phyloP scores from a whole-genome alignment of 345 rosid genomes.

The Durio zibethinus region DNA sequence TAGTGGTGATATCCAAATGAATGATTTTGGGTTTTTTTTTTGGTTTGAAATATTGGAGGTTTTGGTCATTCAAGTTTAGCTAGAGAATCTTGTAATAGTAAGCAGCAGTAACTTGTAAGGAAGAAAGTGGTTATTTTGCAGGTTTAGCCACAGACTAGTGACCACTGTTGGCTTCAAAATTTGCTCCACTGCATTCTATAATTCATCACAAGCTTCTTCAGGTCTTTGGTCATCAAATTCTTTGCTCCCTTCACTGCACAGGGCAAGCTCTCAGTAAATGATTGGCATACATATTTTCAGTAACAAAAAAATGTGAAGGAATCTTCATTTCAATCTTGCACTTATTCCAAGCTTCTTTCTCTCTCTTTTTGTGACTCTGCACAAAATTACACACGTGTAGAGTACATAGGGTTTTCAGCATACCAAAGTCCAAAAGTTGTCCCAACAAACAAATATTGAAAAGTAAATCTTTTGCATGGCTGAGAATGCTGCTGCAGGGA shows the following conservation, averaged over 20 bases:
- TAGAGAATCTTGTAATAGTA: not conserved
- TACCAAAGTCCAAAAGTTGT: conserved; percentile 16
- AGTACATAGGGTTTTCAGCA: not conserved
- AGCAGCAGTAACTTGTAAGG: not conserved
- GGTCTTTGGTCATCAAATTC: conserved; percentile 5
- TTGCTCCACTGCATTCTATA: not conserved
- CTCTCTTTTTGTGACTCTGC: not conserved
- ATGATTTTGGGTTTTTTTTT: not conserved
- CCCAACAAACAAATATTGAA: not conserved
- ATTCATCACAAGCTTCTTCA: not conserved
- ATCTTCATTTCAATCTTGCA: not conserved
- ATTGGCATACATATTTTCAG: conserved; percentile 6
- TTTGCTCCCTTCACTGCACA: not conserved
- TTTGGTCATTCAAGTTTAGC: not conserved
- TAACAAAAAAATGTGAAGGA: not conserved
- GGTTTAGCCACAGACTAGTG: not conserved
- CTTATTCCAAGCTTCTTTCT: not conserved
- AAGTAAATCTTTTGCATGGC: conserved; percentile 34
- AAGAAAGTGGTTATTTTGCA: not conserved
- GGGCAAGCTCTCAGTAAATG: conserved; percentile 9
- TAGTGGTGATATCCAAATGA: not conserved
- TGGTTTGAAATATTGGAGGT: not conserved
- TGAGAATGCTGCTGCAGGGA: conserved; percentile 21
- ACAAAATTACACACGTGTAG: conserved; percentile 14
- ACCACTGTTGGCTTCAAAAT: not conserved